Evolutionary conservation across 140 eudicot genomes (phyloP).

Genomic region (Flaveria floridana): DNA sequence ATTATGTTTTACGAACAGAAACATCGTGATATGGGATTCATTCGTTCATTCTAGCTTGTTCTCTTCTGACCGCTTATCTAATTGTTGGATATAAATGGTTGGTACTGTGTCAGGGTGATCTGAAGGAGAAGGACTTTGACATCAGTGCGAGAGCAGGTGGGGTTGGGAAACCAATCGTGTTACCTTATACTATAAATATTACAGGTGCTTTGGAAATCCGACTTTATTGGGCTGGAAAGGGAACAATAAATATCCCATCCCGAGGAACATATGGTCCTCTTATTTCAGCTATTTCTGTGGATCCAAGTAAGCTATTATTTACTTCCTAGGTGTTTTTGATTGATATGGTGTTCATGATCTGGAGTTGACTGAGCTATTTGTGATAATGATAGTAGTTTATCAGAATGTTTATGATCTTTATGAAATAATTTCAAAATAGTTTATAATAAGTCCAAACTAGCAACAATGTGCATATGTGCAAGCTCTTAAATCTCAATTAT

Average conservation of each 20-base stretch:
- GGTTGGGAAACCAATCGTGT: conserved; percentile 24
- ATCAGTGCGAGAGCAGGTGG: conserved; percentile 46
- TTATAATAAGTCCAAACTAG: no score
- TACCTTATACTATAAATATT: not conserved
- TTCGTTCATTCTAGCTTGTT: no score
- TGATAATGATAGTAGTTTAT: no score
- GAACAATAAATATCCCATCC: conserved; percentile 47
- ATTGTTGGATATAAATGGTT: not conserved
- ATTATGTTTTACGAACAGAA: not conserved
- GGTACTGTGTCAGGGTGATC: conserved; percentile 45
- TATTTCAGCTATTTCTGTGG: conserved; percentile 67
- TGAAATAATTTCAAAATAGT: no score
- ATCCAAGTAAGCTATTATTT: conserved; percentile 42
- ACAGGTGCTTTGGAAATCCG: conserved; percentile 47
- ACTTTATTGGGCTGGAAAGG: conserved; percentile 77
- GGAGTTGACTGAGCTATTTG: no score
- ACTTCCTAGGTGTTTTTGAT: not conserved
- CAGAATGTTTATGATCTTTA: no score
- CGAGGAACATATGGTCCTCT: conserved; percentile 83
- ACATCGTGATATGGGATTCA: no score
- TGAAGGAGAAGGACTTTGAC: conserved; percentile 64
- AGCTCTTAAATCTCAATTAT: no score
- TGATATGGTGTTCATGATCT: no score
- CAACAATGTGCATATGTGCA: no score
- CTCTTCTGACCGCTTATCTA: conserved; percentile 28